Conservation (phyloP, 1,139 yeast genomes). For the Blastobotrys aristatus region DNA sequence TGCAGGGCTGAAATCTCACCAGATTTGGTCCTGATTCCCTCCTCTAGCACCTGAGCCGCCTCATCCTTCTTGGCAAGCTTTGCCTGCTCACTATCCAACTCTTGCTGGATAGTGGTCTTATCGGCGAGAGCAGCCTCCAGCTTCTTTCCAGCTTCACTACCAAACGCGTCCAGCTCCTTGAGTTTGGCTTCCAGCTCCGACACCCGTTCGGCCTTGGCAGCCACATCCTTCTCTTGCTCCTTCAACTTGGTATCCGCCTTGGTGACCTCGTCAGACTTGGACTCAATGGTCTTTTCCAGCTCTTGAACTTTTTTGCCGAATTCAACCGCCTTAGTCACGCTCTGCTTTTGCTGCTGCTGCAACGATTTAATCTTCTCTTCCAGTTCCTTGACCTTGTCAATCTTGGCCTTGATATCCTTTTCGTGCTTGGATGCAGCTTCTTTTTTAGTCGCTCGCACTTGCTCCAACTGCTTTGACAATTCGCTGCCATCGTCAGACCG, state of each 20-base stretch:
- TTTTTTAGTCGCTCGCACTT: conserved; percentile 1
- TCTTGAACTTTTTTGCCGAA: conserved; percentile 2
- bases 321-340: conserved; percentile 4
- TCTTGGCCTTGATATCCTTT: conserved; percentile 10
- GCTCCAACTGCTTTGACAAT: conserved; percentile 3
- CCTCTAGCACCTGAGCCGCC: conserved; percentile 1
- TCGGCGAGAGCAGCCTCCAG: conserved; percentile 9
- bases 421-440: conserved; percentile 6
- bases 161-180: background rate
- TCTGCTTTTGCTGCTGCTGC: conserved; percentile 3
- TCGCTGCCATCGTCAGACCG: conserved; percentile 2
- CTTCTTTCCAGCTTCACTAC: conserved; percentile 1
- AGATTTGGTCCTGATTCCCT: background rate
- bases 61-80: conserved; percentile 26
- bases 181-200: background rate
- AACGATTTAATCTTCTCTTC: conserved; percentile 6
- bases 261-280: conserved; percentile 10
- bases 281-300: conserved; percentile 12
- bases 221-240: background rate
- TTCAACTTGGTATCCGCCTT: background rate
- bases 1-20: conserved; percentile 2
- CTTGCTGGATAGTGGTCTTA: background rate
- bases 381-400: conserved; percentile 12
- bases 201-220: background rate
- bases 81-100: conserved; percentile 21